Base-by-base conservation (phyloP, 1,139 yeast genomes). In the Candida labiduridarum region DNA sequence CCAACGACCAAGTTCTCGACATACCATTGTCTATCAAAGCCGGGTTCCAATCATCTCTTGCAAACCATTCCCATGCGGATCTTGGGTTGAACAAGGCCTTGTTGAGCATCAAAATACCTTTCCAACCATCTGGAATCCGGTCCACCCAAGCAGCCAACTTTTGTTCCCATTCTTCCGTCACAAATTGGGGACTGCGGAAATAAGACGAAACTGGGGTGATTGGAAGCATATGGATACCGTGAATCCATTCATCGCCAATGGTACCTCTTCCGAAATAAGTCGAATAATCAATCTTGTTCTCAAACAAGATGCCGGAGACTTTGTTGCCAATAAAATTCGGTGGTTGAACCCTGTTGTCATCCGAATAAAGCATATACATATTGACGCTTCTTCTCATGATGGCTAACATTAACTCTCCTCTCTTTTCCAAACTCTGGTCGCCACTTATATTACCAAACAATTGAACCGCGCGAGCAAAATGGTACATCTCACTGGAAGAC, bases 171-270 rank as follows among this genome's bases (percentile, higher is more conserved):
- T 76, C 80, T 58, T 76, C 76, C 52, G 60, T 59, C 1, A 75
- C 80, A 62, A 72, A 76, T 19, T 56, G 59, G 5, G 65, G 64
- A 7, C 61, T 56, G 49, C 80, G 59, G 14, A 75, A 69, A 53
- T 67, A 74, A 1, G 77, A 70, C 1, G 79, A 74, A 9, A 72
- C 59, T 1, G 80, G 79, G 0, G 79, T 76, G 18, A 73, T 73
- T 3, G 80, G 80, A 14, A 76, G 56, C 80, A 76, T 76, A 53
- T 76, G 80, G 41, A 76, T 76, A 2, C 80, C 80, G 57, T 76
- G 80, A 40, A 76, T 73, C 76, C 78, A 75, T 56, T 75, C 79
- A 51, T 73, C 74, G 2, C 66, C 75, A 47, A 74, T 66, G 0
- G 74, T 66, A 3, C 78, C 78, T 49, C 75, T 63, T 7, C 80